phyloP scores from a whole-genome alignment of 2,329 filamentous ascomycete genomes.

The Metarhizium anisopliae region DNA sequence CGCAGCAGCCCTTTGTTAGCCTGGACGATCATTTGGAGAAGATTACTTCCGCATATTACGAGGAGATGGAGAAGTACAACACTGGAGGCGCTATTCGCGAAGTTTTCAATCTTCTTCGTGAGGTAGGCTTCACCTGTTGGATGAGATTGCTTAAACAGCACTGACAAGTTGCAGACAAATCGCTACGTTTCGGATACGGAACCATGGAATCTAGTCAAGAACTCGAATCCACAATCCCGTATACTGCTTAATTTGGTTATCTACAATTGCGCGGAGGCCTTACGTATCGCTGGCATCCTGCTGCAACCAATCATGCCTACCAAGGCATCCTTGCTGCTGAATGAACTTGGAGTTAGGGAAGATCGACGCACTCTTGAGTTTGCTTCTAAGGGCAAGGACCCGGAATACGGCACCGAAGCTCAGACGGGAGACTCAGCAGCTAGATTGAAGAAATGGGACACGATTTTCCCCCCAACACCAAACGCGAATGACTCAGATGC shows the following conservation, averaged over 20 bases:
- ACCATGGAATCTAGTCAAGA: conserved; percentile 57
- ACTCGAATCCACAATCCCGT: conserved; percentile 22
- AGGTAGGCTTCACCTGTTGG: conserved; percentile 32
- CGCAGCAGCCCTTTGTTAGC: conserved; percentile 14
- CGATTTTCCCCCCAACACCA: conserved; percentile 41
- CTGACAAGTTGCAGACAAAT: conserved; percentile 24
- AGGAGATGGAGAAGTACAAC: conserved; percentile 54
- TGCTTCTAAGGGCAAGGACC: conserved; percentile 55
- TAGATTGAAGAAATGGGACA: conserved; percentile 27
- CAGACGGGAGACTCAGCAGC: conserved; percentile 16
- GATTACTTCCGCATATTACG: conserved; percentile 23
- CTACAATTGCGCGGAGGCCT: conserved; percentile 63
- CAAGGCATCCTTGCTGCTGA: conserved; percentile 64
- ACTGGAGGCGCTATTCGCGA: conserved; percentile 55
- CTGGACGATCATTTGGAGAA: conserved; percentile 15
- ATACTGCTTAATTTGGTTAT: conserved; percentile 49
- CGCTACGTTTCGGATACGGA: conserved; percentile 45
- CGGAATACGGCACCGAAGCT: conserved; percentile 51
- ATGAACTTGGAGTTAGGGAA: conserved; percentile 63
- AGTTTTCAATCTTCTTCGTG: conserved; percentile 53
- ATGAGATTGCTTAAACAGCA: neutral
- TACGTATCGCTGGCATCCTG: conserved; percentile 74
- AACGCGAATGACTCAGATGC: conserved; percentile 16
- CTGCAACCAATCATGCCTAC: conserved; percentile 85
- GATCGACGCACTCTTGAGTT: conserved; percentile 54